Conservation (phyloP, 2,329 filamentous ascomycete species). For the Aspergillus fumigatus region DNA sequence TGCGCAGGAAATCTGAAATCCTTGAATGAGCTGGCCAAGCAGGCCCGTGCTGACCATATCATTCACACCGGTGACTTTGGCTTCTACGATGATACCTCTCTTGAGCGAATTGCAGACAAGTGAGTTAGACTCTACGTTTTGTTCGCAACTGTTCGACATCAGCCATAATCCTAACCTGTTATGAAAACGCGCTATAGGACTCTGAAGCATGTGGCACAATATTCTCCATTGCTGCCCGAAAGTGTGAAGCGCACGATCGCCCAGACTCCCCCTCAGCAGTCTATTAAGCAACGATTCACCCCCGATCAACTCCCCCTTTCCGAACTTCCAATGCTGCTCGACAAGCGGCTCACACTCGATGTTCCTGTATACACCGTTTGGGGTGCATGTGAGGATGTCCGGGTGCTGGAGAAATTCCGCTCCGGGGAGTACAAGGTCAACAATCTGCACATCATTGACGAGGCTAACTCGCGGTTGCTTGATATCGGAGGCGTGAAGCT, state of each 20-base stretch:
- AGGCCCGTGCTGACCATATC: constrained; percentile 93
- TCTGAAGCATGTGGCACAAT: constrained; percentile 96
- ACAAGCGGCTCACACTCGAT: constrained; percentile 83
- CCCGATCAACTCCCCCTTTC: constrained; percentile 83
- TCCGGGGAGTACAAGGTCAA: constrained; percentile 97
- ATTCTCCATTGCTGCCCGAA: constrained; percentile 89
- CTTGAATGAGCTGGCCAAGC: constrained; percentile 91
- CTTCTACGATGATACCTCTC: constrained; percentile 93
- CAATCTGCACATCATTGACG: constrained; percentile 97
- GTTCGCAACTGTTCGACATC: constrained; percentile 5
- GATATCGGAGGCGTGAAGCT: constrained; percentile 96
- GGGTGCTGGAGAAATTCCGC: constrained; percentile 93
- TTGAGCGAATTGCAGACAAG: constrained; percentile 98
- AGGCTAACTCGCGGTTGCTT: constrained; percentile 90
- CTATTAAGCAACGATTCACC: constrained; percentile 78
- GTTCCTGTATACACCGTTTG: constrained; percentile 98
- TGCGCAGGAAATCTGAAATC: constrained; percentile 82
- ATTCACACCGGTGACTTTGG: constrained; percentile 99
- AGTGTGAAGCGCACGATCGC: constrained; percentile 63
- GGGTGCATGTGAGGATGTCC: constrained; percentile 97
- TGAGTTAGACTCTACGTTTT: constrained; percentile 45
- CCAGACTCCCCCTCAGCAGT: constrained; percentile 59
- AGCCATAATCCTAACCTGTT: constrained; percentile 11
- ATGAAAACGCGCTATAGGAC: constrained; percentile 56
- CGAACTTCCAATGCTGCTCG: constrained; percentile 83